These are phyloP conservation scores for Chalciporus pseudorubinellus DNA, from an alignment of 768 basidiomycete species.

Conservation along the genomic window DNA sequence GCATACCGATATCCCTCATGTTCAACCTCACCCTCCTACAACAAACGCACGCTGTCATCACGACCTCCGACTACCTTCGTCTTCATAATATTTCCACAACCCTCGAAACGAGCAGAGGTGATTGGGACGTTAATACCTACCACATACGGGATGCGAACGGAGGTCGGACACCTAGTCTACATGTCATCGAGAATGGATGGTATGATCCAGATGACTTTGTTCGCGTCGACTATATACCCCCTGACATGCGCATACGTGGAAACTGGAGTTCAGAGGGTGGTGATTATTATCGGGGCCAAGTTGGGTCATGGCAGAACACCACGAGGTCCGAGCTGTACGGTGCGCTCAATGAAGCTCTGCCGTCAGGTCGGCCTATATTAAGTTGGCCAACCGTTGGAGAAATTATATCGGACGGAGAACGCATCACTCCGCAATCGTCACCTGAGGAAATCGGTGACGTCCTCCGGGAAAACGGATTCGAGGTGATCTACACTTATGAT, in stretches of 20 bases:
- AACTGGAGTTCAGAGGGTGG: slow-evolving; percentile 23
- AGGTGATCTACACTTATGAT: slow-evolving; percentile 40
- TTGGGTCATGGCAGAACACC: slow-evolving; percentile 22
- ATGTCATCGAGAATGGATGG: slow-evolving; percentile 36
- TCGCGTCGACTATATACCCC: slow-evolving; percentile 38
- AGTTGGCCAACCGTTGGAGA: slow-evolving; percentile 24
- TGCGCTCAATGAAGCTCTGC: slow-evolving; percentile 16
- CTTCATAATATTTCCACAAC: slow-evolving; percentile 35
- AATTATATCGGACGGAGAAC: slow-evolving; percentile 20
- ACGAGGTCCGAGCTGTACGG: slow-evolving; percentile 15
- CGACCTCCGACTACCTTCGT: slow-evolving; percentile 41
- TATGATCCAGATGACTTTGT: slow-evolving; percentile 36
- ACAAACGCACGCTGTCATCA: slow-evolving; percentile 36
- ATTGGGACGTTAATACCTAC: slow-evolving; percentile 37
- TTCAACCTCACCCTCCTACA: slow-evolving; percentile 42
- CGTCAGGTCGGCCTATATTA: slow-evolving; percentile 15
- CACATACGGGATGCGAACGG: slow-evolving; percentile 24
- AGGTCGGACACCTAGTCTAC: slow-evolving; percentile 21
- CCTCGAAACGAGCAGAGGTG: slow-evolving; percentile 37
- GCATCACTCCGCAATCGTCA: slow-evolving; percentile 19
- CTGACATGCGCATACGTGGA: slow-evolving; percentile 32
- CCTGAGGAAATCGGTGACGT: slow-evolving; percentile 31
- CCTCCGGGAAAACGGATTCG: slow-evolving; percentile 39
- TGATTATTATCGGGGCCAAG: slow-evolving; percentile 10
- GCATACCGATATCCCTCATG: slow-evolving; percentile 38